Base-by-base conservation (phyloP, 2,329 filamentous ascomycete species). In the Cladosporium oxysporum region DNA sequence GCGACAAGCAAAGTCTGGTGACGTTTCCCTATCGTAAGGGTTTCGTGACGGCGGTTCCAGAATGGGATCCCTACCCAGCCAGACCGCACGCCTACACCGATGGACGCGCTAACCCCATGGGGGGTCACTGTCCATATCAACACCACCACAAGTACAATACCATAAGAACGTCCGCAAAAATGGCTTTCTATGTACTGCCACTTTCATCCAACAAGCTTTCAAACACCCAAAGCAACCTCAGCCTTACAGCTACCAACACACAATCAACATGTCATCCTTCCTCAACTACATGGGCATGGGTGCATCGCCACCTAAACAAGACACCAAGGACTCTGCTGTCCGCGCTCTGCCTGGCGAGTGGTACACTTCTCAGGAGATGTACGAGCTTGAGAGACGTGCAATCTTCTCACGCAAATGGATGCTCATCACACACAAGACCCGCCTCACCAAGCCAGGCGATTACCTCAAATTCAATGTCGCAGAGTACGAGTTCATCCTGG, bases 391-490 rank as follows among this genome's bases (percentile, higher is more conserved):
- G 73, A 77, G 83, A 28, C 81, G 85, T 16, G 83, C 84, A 53
- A 84, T 87, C 71, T 87, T 87, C 74, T 87, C 85, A 47, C 80
- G 80, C 69, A 82, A 83, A 71, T 87, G 84, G 85, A 79, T 84
- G 41, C 80, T 86, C 52, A 81, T 83, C 29, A 87, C 85, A 62
- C 81, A 87, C 79, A 78, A 82, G 69, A 77, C 78, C 64, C 80
- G 84, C 65, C 76, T 87, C 50, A 73, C 74, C 66, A 82, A 85
- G 58, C 70, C 79, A 7, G 87, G 87, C 5, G 84, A 88, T 72
- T 89, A 84, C 76, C 79, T 87, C 31, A 81, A 83, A 23, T 88
- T 82, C 67, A 79, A 83, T 14, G 74, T 86, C 5, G 84, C 85
- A 7, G 85, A 83, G 14, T 87, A 83, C 75, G 79, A 84, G 28